A percentile compares a stretch with the other conserved stretches of the same genome.
phyloP scores from a whole-genome alignment of 305 asterid genomes.

The Rubia occidens region DNA sequence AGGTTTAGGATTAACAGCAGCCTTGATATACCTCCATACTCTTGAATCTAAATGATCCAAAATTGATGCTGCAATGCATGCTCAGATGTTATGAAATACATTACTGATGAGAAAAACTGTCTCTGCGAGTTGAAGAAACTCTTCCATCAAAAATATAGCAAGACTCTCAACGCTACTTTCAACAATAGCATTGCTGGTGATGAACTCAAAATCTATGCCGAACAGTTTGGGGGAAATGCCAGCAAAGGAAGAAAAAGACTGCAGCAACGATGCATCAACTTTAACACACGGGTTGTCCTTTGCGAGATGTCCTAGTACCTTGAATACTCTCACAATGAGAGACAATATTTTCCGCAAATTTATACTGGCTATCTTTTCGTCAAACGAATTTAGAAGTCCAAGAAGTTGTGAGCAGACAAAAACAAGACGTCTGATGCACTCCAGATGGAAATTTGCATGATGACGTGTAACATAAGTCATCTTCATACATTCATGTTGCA shows the following conservation, averaged over 20 bases:
- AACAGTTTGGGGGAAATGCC: conserved; percentile 53
- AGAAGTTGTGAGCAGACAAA: conserved; percentile 48
- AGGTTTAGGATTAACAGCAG: conserved; percentile 41
- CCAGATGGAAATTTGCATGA: conserved; percentile 78
- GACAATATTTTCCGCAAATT: conserved; percentile 59
- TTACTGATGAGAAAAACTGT: conserved; percentile 41
- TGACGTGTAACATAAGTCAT: conserved; percentile 52
- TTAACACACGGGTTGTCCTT: conserved; percentile 48
- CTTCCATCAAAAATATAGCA: conserved; percentile 60
- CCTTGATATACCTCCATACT: conserved; percentile 50
- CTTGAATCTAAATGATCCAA: conserved; percentile 52
- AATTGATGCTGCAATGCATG: conserved; percentile 58
- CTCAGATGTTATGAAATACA: conserved; percentile 60
- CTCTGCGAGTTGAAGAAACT: conserved; percentile 67
- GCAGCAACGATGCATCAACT: conserved; percentile 53
- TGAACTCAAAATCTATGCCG: conserved; percentile 53
- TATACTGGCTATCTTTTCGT: conserved; percentile 49
- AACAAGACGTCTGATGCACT: conserved; percentile 61
- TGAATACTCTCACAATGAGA: conserved; percentile 56
- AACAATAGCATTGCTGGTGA: conserved; percentile 39
- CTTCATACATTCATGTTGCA: conserved; percentile 37
- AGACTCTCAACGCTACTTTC: conserved; percentile 71
- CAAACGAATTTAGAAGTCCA: conserved; percentile 38
- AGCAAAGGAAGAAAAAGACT: conserved; percentile 55
- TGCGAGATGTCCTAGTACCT: conserved; percentile 54